Evolutionary conservation across 192 early-diverging fungal genomes (phyloP), one percentile per base, ranked within the genome.

Genomic region (Coemansia sp.): DNA sequence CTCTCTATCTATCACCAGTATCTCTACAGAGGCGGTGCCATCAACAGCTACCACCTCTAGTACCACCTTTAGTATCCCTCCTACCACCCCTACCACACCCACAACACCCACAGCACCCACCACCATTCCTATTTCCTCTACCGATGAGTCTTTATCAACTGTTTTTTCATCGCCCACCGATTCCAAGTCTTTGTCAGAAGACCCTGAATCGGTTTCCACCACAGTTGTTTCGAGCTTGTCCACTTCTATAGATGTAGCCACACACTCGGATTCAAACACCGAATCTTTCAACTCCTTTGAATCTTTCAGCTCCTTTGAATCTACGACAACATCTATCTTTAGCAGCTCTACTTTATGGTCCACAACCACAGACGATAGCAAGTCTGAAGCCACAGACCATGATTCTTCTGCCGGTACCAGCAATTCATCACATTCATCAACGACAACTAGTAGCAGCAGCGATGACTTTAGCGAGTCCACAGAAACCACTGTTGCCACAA

Each of bases 61-160:
- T n/a, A n/a, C n/a, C n/a, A n/a, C n/a, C n/a, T n/a, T n/a, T n/a
- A n/a, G n/a, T n/a, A n/a, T n/a, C n/a, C n/a, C n/a, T n/a, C 42
- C 60, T 51, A 48, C 52, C 40, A 29, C 17, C 10, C 56, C 48
- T 71, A 22, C 22, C 62, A 33, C 30, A 48, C 48, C 48, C 8
- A 31, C 32, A 42, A 20, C 48, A 28, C 12, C 58, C 66, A 68
- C 61, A 28, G 33, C 51, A 36, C 17, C 20, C 40, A 68, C 50
- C 57, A 31, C 58, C 59, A 48, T 36, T 32, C 22, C n/a, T 68
- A 25, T 36, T 3, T 34, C 45, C 25, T 38, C 29, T 17, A 45
- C 49, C 61, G 34, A 45, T 45, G 42, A 29, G 48, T 64, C 38
- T n/a, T 36, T 34, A 7, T 49, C 59, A 34, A 36, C 34, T 36